These are phyloP conservation scores for Insectozyma bohioensis DNA, from an alignment of 1,139 yeast species.

Conservation along the genomic window DNA sequence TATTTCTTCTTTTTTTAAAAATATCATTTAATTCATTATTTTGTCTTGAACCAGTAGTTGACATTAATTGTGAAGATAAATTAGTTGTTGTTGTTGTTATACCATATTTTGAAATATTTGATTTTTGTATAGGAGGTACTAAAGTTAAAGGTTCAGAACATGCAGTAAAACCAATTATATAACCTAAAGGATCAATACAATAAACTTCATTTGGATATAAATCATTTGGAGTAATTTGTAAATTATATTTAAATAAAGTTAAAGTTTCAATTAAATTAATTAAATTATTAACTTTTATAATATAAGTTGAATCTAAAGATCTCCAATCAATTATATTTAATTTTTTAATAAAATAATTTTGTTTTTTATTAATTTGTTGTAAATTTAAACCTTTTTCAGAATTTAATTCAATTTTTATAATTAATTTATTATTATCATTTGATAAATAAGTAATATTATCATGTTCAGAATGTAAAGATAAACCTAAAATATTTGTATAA, in stretches of 20 bases:
- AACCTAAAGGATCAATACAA: conserved; percentile 67
- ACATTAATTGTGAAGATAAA: conserved; percentile 11
- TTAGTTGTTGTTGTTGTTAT: conserved; percentile 4
- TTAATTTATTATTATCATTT: conserved; percentile 30
- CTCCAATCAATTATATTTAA: conserved; percentile 49
- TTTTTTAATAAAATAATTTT: conserved; percentile 23
- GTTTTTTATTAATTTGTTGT: conserved; percentile 25
- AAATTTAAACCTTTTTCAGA: conserved; percentile 26
- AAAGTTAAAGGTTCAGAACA: conserved; percentile 57
- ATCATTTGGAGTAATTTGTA: conserved; percentile 58
- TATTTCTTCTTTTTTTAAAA: conserved; percentile 32
- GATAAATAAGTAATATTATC: conserved; percentile 28
- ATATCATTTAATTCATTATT: conserved; percentile 50
- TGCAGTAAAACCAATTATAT: conserved; percentile 65
- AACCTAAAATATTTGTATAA: conserved; percentile 47
- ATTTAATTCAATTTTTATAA: conserved; percentile 27
- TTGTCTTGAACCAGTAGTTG: conserved; percentile 15
- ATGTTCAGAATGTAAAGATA: conserved; percentile 29
- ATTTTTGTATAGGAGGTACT: conserved; percentile 37
- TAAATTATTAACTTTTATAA: conserved; percentile 37
- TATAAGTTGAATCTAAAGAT: conserved; percentile 41
- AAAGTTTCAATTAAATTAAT: conserved; percentile 35
- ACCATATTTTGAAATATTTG: conserved; percentile 8
- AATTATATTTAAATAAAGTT: conserved; percentile 22
- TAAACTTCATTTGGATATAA: conserved; percentile 67